These are phyloP conservation scores for Grammothele lineata DNA, from an alignment of 768 basidiomycete genomes.

Conservation along the genomic window DNA sequence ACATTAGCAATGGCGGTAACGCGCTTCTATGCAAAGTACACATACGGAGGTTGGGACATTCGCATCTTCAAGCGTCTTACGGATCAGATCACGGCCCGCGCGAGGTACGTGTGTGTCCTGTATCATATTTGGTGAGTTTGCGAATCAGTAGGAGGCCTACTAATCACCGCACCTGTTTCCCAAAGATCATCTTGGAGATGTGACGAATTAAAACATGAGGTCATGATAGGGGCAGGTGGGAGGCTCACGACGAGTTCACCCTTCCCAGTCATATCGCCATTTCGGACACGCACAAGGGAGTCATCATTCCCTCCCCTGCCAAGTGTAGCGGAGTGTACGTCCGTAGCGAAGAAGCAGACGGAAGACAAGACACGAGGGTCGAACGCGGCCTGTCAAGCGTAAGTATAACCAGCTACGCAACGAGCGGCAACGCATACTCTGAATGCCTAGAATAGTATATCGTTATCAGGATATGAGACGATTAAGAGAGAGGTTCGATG, in stretches of 20 bases:
- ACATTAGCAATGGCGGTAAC: not conserved
- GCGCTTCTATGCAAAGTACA: slow-evolving; percentile 3
- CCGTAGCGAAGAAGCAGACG: slow-evolving; percentile 95
- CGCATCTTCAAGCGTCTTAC: slow-evolving; percentile 78
- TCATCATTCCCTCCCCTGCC: slow-evolving; percentile 85
- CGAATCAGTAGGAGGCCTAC: not conserved
- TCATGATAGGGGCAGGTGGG: too few relatives aligned
- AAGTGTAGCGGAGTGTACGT: slow-evolving; percentile 83
- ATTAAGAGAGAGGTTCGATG: slow-evolving; percentile 5
- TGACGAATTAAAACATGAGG: not conserved
- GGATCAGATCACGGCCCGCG: slow-evolving; percentile 79
- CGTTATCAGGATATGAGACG: slow-evolving; percentile 33
- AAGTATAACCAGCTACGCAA: too few relatives aligned
- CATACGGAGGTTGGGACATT: slow-evolving; percentile 66
- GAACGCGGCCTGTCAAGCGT: slow-evolving; percentile 67
- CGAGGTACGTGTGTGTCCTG: slow-evolving; percentile 94
- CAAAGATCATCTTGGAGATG: slow-evolving; percentile 78
- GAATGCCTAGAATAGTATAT: slow-evolving; percentile 37
- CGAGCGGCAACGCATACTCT: slow-evolving; percentile 37
- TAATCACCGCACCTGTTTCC: slow-evolving; percentile 67
- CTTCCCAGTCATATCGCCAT: slow-evolving; percentile 73
- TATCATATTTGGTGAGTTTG: not conserved
- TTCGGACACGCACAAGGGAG: slow-evolving; percentile 65
- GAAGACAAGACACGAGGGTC: slow-evolving; percentile 77
- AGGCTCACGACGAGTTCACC: slow-evolving; percentile 76